Conservation (phyloP, 1,284 basidiomycete genomes). For the Pisolithus thermaeus region DNA sequence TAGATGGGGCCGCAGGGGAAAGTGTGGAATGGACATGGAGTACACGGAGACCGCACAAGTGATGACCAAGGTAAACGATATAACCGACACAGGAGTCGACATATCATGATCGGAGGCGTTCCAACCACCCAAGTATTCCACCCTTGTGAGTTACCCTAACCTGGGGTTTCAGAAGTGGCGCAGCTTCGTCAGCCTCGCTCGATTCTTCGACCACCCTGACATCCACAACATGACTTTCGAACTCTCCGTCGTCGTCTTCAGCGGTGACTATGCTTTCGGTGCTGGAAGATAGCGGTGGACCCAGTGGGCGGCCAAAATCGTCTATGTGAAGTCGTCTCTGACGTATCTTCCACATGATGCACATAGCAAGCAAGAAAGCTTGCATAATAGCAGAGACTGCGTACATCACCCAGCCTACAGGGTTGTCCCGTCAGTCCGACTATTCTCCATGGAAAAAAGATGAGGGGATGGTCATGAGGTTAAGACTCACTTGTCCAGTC, state of each 20-base stretch:
- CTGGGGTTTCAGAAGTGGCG: slow-evolving; percentile 10
- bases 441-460: not conserved
- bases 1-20: too few species aligned
- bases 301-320: slow-evolving; percentile 80
- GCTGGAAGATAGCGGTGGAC: not conserved
- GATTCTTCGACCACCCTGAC: not conserved
- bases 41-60: too few species aligned
- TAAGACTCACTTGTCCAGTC: slow-evolving; percentile 76
- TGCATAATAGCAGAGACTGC: slow-evolving; percentile 87
- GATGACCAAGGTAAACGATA: too few species aligned
- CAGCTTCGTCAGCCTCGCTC: slow-evolving; percentile 5
- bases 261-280: not conserved
- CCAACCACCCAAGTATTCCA: slow-evolving; percentile 1
- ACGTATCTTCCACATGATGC: slow-evolving; percentile 72
- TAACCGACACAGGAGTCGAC: too few species aligned
- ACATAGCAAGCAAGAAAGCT: slow-evolving; percentile 74
- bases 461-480: not conserved
- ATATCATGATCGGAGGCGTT: not conserved
- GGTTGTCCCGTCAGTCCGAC: not conserved
- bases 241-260: not conserved
- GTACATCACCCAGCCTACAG: slow-evolving; percentile 75
- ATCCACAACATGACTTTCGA: not conserved
- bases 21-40: too few species aligned
- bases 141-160: not conserved
- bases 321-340: slow-evolving; percentile 79